Evolutionary conservation across 768 basidiomycete species (phyloP), one percentile per base, ranked within the genome.

Genomic region (Lenzites betulinus): DNA sequence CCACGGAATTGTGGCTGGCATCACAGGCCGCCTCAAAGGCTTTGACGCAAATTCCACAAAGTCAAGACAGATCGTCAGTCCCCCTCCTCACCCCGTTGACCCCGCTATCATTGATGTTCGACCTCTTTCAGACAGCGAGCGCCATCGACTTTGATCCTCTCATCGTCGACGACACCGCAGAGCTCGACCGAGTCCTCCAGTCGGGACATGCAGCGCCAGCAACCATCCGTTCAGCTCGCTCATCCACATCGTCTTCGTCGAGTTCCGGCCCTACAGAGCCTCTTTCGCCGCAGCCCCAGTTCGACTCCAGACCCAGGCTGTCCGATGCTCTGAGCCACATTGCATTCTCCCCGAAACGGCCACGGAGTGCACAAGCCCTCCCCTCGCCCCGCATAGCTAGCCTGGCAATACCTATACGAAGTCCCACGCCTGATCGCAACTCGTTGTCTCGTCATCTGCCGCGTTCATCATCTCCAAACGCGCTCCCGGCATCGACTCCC

Each of bases 281-380:
- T 16, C 77, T 78, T n/a, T 75, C 71, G 33, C 74, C 77, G 18
- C 75, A 70, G 22, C 76, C 77, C 15, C 72, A 76, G 3, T 69
- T 82, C n/a, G 58, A 58, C 35, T 54, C 63, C 7, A 82, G 86
- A 48, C 87, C 87, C 3, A 87, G 82, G 67, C 77, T 93, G 30
- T 79, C 88, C 1, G 90, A 92, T 66, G 84, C 89, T 4, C 77
- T 93, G 9, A 83, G 83, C 35, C 83, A 83, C 43, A 82, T 88
- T 39, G 82, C 83, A 0, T 89, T 92, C 73, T 91, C 90, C 15
- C 90, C 90, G 1, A 86, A 88, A 68, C 82, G 91, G 15, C 90
- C 89, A 1, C 83, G 88, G 11, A 83, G 75, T 57, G 73, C 79
- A 5, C 76, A 73, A 30, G 52, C 44, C 6, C 53, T 59, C n/a